Percentiles rank a stretch among this genome's conserved stretches.
Conservation (phyloP, 495 filamentous ascomycete species). For the Talaromyces nanjingensis region DNA sequence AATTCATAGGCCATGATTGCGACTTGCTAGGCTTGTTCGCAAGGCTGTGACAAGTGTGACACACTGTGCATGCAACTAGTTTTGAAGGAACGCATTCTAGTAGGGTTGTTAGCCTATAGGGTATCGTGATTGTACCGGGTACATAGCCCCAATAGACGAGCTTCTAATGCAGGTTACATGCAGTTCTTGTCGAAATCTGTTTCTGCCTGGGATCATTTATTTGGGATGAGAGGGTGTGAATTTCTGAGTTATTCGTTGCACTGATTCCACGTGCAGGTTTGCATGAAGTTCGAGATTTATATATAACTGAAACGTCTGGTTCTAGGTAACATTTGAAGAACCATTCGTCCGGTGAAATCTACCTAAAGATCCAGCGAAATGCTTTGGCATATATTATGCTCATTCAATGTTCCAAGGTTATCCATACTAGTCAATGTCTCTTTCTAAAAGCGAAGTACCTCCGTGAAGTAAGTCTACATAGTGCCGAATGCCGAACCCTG, state of each 20-base stretch:
- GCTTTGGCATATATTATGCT: no score
- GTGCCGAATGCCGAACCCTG: no score
- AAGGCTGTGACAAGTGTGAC: constrained; percentile 5
- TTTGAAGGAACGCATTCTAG: not conserved
- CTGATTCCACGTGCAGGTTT: no score
- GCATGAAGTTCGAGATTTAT: no score
- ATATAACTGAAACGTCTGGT: not conserved
- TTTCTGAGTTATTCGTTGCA: no score
- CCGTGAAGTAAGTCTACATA: no score
- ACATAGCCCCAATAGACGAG: not conserved
- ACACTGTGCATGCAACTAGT: not conserved
- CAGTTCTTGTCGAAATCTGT: not conserved
- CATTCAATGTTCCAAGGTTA: no score
- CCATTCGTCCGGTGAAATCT: no score
- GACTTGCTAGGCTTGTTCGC: not conserved
- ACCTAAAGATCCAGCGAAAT: no score
- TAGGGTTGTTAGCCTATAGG: not conserved
- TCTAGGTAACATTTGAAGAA: no score
- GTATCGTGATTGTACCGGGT: not conserved
- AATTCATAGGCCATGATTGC: not conserved
- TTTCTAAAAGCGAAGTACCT: no score
- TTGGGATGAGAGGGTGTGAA: not conserved
- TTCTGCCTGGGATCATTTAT: not conserved
- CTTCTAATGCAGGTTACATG: not conserved
- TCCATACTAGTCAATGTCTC: no score